Conservation (phyloP, 345 rosid genomes). For the Punica granatum region DNA sequence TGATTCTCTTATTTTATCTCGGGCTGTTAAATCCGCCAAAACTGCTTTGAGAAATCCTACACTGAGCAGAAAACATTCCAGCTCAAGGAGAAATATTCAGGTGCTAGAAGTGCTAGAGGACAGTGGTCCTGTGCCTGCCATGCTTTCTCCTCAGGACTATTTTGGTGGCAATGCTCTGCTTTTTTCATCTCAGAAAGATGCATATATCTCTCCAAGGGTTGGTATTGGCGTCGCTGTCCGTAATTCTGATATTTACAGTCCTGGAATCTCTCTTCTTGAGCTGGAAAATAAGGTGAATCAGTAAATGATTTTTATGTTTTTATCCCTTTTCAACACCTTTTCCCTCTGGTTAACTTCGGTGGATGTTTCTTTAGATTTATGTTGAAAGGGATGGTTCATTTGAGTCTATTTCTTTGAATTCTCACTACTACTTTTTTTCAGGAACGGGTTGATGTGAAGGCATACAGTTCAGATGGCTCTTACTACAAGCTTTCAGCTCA, state of each 20-base stretch:
- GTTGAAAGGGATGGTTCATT: background rate
- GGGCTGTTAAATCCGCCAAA: constrained; percentile 63
- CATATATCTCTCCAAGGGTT: constrained; percentile 58
- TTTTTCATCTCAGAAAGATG: constrained; percentile 79
- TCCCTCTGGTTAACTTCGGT: background rate
- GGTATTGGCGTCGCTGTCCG: constrained; percentile 84
- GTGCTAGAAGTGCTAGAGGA: constrained; percentile 84
- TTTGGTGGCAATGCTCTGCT: constrained; percentile 61
- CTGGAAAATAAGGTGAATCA: constrained; percentile 86
- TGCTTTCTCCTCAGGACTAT: constrained; percentile 95
- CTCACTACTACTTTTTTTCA: constrained; percentile 25
- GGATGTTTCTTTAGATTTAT: background rate
- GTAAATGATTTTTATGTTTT: background rate
- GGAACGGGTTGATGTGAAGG: constrained; percentile 91
- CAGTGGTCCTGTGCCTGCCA: constrained; percentile 78
- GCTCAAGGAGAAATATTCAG: constrained; percentile 51
- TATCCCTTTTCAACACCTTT: constrained; percentile 5
- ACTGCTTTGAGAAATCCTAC: constrained; percentile 46
- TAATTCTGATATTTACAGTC: constrained; percentile 68
- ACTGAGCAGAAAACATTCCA: constrained; percentile 43
- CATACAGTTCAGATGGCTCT: constrained; percentile 65
- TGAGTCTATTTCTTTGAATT: background rate
- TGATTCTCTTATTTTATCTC: constrained; percentile 53
- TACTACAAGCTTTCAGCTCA: constrained; percentile 86
- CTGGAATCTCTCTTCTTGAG: constrained; percentile 93